A percentile compares a stretch with the other conserved stretches of the same genome.
Evolutionary conservation across 805 yeast genomes (phyloP).

Genomic region (Sungouiella thailandica): DNA sequence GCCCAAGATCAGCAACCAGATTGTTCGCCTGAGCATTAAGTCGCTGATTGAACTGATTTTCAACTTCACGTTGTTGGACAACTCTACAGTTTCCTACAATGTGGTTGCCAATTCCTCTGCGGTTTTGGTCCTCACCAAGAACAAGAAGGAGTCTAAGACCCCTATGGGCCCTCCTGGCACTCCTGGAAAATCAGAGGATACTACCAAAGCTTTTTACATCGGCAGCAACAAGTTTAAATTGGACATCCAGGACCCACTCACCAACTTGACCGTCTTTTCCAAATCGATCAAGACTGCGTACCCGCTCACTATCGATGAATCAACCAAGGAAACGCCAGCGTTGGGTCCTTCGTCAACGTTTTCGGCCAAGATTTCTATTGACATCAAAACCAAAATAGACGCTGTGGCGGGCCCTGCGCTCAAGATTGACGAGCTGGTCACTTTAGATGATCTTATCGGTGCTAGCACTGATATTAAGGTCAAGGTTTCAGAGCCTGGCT

Average conservation of each 20-base stretch:
- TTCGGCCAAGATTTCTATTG: background rate
- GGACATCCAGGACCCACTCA: slow-evolving; percentile 1
- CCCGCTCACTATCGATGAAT: background rate
- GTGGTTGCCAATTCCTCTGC: slow-evolving; percentile 7
- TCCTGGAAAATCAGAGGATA: background rate
- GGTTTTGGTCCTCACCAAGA: slow-evolving; percentile 4
- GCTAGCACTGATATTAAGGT: slow-evolving; percentile 1
- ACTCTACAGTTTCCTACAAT: slow-evolving; percentile 15
- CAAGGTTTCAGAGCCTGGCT: background rate
- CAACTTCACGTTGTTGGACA: slow-evolving; percentile 22
- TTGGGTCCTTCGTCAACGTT: background rate
- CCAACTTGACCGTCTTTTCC: slow-evolving; percentile 1
- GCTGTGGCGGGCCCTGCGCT: background rate
- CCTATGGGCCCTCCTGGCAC: slow-evolving; percentile 4
- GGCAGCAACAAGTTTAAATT: background rate
- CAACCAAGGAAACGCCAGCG: background rate
- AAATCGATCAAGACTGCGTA: background rate
- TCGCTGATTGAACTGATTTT: slow-evolving; percentile 15
- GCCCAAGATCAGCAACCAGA: slow-evolving; percentile 16
- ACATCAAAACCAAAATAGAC: slow-evolving; percentile 1
- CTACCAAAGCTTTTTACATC: background rate
- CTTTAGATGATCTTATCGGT: slow-evolving; percentile 1
- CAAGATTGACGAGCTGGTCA: slow-evolving; percentile 2
- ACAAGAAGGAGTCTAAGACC: background rate
- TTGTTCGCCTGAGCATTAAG: slow-evolving; percentile 13